Base-by-base conservation (phyloP, 108 stramenopile species). In the Nannochloropsis salina region DNA sequence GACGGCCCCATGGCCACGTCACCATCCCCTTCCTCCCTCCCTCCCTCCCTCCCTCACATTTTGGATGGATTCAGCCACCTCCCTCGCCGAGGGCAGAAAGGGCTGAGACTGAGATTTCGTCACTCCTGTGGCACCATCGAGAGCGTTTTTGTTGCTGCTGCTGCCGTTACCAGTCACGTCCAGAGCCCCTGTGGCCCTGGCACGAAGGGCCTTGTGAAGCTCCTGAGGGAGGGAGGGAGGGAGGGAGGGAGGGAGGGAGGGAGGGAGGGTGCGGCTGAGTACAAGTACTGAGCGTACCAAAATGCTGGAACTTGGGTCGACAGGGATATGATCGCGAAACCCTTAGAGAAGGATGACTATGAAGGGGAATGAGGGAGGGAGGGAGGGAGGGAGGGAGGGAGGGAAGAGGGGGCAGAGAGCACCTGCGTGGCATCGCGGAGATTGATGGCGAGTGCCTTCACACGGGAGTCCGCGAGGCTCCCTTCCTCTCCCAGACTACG, bases 381-480 rank as follows among this genome's bases (percentile, higher is more conserved):
- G 40, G 83, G 42, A 8, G 87, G 44, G 82, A 47, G 45, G 79
- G 83, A 45, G 41, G 80, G 82, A 6, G 80, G 40, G 9, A 45
- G 83, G 51, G 51, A 45, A n/a, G 83, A 44, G 4, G 83, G 86
- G 21, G 82, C 86, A 43, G 82, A 82, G 44, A 43, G 83, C 44
- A 74, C 83, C 5, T 51, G 47, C 15, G 84, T 83, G 42, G 87
- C 87, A 22, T 87, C 87, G 15, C 83, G 31, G 22, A 87, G 87
- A 44, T 84, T 87, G 22, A 87, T 84, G 41, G 87, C 83, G 45
- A 87, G 43, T n/a, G 87, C 87, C 84, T 87, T 82, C 31, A 87
- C 84, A 79, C 83, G 43, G 9, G 20, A 12, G 80, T 42, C 20
- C 15, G 82, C 42, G 45, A 9, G 10, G 21, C 9, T 1, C 18